Conservation (phyloP, 345 rosid species). For the Aegle marmelos region DNA sequence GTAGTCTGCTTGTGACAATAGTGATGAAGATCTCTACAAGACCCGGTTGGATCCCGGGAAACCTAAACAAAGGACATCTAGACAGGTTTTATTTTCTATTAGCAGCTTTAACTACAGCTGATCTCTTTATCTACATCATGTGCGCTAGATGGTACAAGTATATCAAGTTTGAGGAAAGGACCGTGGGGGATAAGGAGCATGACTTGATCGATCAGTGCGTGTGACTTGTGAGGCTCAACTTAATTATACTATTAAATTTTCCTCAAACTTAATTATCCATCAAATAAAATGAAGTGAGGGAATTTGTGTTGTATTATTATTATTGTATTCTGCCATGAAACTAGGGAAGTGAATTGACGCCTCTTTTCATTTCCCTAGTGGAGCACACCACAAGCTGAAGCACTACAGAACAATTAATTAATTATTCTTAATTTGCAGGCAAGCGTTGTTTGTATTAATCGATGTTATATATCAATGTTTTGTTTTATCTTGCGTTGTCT, state of each 20-base stretch:
- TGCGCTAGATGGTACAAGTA: slow-evolving; percentile 78
- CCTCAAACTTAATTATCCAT: not conserved
- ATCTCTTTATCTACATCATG: slow-evolving; percentile 54
- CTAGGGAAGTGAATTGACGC: not conserved
- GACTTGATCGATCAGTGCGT: not conserved
- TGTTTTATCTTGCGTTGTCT: no score
- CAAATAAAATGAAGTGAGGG: not conserved
- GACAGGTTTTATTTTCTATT: slow-evolving; percentile 89
- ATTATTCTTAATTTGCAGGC: no score
- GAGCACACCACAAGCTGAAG: not conserved
- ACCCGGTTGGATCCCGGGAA: slow-evolving; percentile 95
- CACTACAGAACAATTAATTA: no score
- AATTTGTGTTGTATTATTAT: not conserved
- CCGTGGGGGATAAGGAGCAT: not conserved
- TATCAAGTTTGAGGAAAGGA: slow-evolving; percentile 54
- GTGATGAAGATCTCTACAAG: slow-evolving; percentile 75
- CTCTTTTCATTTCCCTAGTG: slow-evolving; percentile 12
- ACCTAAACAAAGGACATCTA: slow-evolving; percentile 83
- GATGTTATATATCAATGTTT: no score
- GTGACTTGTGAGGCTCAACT: not conserved
- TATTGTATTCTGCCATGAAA: slow-evolving; percentile 17
- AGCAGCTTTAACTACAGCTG: slow-evolving; percentile 70
- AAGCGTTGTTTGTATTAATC: no score
- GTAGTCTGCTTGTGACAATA: slow-evolving; percentile 73
- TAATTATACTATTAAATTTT: no score